Evolutionary conservation across 2,329 filamentous ascomycete genomes (phyloP).

Genomic region (Clarireedia hainanense): DNA sequence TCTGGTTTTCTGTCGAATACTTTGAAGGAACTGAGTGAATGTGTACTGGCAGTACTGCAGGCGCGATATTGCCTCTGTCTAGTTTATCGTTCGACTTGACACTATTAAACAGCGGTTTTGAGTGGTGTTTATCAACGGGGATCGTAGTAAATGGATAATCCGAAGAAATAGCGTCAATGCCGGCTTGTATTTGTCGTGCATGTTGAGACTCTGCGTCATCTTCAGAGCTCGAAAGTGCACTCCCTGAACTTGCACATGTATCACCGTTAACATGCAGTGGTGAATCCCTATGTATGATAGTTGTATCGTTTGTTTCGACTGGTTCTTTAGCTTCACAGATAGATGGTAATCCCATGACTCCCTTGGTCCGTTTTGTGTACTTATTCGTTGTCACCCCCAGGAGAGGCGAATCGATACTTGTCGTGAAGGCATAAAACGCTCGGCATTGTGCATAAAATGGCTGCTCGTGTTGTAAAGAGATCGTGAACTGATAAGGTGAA

Average conservation of each 20-base stretch:
- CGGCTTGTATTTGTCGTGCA: not conserved
- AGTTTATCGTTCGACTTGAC: too few species aligned
- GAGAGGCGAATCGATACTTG: not conserved
- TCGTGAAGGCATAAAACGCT: constrained; percentile 1
- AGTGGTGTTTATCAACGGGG: too few species aligned
- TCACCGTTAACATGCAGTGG: not conserved
- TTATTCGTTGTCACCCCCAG: not conserved
- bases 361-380: not conserved
- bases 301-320: not conserved
- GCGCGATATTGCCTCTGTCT: too few species aligned
- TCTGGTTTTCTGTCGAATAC: too few species aligned
- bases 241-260: not conserved
- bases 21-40: too few species aligned
- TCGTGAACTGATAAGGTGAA: not conserved
- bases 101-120: too few species aligned
- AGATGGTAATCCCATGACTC: not conserved
- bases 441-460: not conserved
- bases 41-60: too few species aligned
- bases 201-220: not conserved
- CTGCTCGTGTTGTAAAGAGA: constrained; percentile 1
- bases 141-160: not conserved
- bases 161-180: not conserved
- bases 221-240: too few species aligned
- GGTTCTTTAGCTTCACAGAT: not conserved
- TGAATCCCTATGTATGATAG: not conserved